Conservation (phyloP, 2,329 filamentous ascomycete genomes). For the Pestalotiopsis sp. region DNA sequence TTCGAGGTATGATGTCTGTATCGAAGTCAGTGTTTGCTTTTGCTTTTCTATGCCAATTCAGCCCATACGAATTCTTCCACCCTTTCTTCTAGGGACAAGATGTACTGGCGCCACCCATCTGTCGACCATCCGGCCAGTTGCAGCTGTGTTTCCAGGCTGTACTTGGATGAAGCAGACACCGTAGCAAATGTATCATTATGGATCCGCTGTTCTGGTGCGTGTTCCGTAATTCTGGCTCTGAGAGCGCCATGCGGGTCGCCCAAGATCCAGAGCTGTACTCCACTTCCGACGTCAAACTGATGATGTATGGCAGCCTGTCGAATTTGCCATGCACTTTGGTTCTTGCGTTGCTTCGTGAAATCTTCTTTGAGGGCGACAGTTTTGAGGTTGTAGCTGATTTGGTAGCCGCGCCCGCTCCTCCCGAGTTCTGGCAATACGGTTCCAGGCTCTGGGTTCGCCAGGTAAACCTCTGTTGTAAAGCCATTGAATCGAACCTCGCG, state of each 20-base stretch:
- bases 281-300: background rate
- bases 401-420: background rate
- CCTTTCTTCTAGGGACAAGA: background rate
- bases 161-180: background rate
- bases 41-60: too few species aligned
- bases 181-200: too few species aligned
- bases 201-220: too few species aligned
- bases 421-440: background rate
- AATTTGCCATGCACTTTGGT: background rate
- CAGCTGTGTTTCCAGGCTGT: background rate
- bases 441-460: background rate
- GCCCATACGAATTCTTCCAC: too few species aligned
- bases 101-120: background rate
- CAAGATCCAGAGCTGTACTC: background rate
- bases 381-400: background rate
- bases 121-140: background rate
- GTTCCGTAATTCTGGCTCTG: too few species aligned
- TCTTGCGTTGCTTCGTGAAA: background rate
- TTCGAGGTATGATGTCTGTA: too few species aligned
- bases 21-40: too few species aligned
- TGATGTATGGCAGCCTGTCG: background rate
- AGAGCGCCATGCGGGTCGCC: background rate
- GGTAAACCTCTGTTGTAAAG: background rate
- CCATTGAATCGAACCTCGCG: background rate
- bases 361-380: background rate